Evolutionary conservation across 2,329 filamentous ascomycete species (phyloP).

Genomic region (Ophiocordyceps australis): DNA sequence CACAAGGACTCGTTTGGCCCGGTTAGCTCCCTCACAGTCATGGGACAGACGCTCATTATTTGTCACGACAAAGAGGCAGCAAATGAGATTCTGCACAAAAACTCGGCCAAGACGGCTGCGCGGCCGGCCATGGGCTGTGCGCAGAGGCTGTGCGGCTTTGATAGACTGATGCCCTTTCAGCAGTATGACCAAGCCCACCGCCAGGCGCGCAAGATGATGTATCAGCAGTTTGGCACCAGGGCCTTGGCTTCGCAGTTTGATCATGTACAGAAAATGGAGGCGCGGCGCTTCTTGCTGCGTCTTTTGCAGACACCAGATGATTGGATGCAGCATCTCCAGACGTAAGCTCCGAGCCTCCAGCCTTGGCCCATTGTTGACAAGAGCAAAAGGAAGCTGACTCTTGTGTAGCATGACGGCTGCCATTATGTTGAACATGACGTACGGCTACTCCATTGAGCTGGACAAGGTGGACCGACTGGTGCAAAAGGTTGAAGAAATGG

Average conservation of each 20-base stretch:
- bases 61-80: slow-evolving; percentile 17
- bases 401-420: not conserved
- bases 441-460: slow-evolving; percentile 14
- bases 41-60: slow-evolving; percentile 21
- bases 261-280: slow-evolving; percentile 22
- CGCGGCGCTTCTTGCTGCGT: slow-evolving; percentile 21
- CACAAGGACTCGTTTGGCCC: slow-evolving; percentile 20
- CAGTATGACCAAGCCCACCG: slow-evolving; percentile 20
- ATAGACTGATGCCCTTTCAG: not conserved
- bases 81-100: slow-evolving; percentile 17
- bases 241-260: slow-evolving; percentile 17
- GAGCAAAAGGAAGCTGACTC: too few species aligned
- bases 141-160: slow-evolving; percentile 15
- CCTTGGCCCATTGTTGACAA: not conserved
- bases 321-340: slow-evolving; percentile 15
- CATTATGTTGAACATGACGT: slow-evolving; percentile 3
- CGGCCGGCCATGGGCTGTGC: slow-evolving; percentile 13
- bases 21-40: slow-evolving; percentile 14
- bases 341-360: not conserved
- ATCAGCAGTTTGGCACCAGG: slow-evolving; percentile 23
- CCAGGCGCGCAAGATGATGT: slow-evolving; percentile 24
- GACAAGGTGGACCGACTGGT: slow-evolving; percentile 12
- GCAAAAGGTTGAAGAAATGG: slow-evolving; percentile 9
- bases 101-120: slow-evolving; percentile 14
- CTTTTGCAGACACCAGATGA: slow-evolving; percentile 17